Conservation (phyloP, 176 grass and related monocot genomes). For the Bothriochloa decipiens region DNA sequence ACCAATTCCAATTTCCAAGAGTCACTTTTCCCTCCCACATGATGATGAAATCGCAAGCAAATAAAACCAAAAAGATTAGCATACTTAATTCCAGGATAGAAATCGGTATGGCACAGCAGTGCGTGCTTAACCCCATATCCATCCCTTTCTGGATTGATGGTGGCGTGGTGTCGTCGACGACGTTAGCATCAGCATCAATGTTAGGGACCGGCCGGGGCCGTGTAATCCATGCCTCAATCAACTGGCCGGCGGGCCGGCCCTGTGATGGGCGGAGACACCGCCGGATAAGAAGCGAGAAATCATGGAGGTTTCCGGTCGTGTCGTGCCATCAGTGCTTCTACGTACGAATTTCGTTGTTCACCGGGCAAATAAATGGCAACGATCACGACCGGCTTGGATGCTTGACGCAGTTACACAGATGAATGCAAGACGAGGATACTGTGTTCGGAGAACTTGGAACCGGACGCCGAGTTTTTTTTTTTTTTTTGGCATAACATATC, state of each 20-base stretch:
- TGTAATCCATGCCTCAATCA: too few relatives aligned
- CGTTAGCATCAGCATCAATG: background rate
- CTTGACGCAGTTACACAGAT: too few relatives aligned
- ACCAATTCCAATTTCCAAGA: conserved; percentile 40
- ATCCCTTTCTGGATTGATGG: conserved; percentile 34
- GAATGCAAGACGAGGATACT: background rate
- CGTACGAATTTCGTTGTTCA: background rate
- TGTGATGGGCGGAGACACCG: background rate
- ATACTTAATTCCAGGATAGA: background rate
- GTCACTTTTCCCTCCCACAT: conserved; percentile 5
- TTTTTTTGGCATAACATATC: too few relatives aligned
- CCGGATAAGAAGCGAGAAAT: background rate
- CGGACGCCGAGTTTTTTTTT: too few relatives aligned
- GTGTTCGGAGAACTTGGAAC: background rate
- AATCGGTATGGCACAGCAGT: conserved; percentile 28
- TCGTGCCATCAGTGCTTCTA: conserved; percentile 31
- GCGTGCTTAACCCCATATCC: background rate
- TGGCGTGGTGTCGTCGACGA: background rate
- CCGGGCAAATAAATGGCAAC: background rate
- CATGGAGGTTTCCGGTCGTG: conserved; percentile 18
- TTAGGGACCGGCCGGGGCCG: background rate
- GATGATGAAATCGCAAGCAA: background rate
- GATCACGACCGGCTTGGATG: background rate
- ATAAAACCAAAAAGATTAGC: background rate
- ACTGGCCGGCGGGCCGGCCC: too few relatives aligned